These are phyloP conservation scores for Fusarium neocosmosporiellum DNA, from an alignment of 2,329 filamentous ascomycete genomes.

Conservation along the genomic window DNA sequence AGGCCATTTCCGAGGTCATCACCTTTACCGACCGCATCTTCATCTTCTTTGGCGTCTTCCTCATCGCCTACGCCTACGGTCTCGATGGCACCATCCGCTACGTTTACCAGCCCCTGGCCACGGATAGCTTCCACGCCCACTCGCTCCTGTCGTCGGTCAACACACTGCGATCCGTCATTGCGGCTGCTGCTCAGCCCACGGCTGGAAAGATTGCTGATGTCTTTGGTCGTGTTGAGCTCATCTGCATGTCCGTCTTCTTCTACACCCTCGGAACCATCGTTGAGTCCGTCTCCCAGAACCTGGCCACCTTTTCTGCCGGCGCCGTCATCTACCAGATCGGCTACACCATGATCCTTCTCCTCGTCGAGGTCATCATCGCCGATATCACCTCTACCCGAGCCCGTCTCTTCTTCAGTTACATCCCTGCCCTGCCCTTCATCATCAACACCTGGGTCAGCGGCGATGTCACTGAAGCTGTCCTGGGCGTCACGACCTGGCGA, in stretches of 20 bases:
- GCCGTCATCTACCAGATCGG: conserved; percentile 72
- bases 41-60: conserved; percentile 71
- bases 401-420: conserved; percentile 73
- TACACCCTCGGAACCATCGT: conserved; percentile 69
- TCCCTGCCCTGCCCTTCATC: conserved; percentile 69
- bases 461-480: conserved; percentile 62
- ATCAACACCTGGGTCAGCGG: conserved; percentile 75
- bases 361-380: conserved; percentile 73
- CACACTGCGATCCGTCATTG: conserved; percentile 69
- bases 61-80: conserved; percentile 73
- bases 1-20: conserved; percentile 65
- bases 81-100: conserved; percentile 68
- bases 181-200: conserved; percentile 68
- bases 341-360: conserved; percentile 69
- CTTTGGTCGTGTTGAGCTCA: conserved; percentile 69
- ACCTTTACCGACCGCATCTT: conserved; percentile 63
- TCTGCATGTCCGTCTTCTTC: conserved; percentile 69
- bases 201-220: conserved; percentile 72
- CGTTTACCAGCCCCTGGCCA: conserved; percentile 67
- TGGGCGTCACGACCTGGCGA: conserved; percentile 63
- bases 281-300: conserved; percentile 61
- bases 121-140: conserved; percentile 61
- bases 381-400: conserved; percentile 72
- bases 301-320: conserved; percentile 66
- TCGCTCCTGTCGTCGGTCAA: conserved; percentile 69